Conservation (phyloP, 176 grass and related monocot genomes). For the Poa pratensis region DNA sequence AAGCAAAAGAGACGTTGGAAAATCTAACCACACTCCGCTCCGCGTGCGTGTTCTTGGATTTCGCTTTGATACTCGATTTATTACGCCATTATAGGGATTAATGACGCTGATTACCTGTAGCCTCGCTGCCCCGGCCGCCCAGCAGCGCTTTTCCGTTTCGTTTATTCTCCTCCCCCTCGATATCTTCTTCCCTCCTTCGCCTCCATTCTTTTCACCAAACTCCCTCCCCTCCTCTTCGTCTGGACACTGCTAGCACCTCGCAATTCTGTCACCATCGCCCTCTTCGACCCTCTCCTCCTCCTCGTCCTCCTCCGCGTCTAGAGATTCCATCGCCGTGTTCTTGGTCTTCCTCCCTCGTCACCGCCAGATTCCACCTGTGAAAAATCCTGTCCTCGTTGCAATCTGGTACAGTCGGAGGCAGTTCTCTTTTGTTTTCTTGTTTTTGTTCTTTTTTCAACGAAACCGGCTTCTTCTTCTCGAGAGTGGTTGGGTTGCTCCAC, state of each 20-base stretch:
- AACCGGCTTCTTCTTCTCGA: background rate
- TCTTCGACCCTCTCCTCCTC: constrained; percentile 9
- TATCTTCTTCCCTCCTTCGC: background rate
- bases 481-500: constrained; percentile 34
- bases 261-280: constrained; percentile 40
- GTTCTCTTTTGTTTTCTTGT: background rate
- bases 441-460: constrained; percentile 2
- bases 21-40: background rate
- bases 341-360: background rate
- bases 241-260: background rate
- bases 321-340: constrained; percentile 16
- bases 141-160: background rate
- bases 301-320: background rate
- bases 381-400: constrained; percentile 30
- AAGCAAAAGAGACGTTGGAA: background rate
- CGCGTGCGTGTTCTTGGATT: no score
- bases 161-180: background rate
- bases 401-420: constrained; percentile 9
- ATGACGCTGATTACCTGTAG: background rate
- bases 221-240: background rate
- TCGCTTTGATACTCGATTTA: no score
- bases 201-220: constrained; percentile 31
- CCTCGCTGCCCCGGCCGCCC: background rate
- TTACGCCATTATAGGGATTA: background rate
- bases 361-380: constrained; percentile 17